Conservation (phyloP, 2,329 filamentous ascomycete species). For the Chrysoporthe austroafricana region DNA sequence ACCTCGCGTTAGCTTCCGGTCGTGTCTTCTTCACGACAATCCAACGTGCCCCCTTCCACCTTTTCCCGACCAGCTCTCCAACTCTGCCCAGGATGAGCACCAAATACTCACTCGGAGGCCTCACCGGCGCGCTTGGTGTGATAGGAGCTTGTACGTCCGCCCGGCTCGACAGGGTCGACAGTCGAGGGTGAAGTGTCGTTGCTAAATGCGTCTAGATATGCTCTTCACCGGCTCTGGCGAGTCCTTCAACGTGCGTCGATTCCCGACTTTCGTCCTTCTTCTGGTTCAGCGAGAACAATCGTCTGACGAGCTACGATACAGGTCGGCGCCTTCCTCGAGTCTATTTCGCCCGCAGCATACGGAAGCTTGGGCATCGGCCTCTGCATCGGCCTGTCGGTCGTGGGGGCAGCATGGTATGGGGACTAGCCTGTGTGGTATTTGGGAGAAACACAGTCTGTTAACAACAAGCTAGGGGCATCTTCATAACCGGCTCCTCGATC, state of each 20-base stretch:
- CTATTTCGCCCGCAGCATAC: constrained; percentile 93
- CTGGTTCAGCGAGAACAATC: background rate
- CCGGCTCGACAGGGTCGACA: background rate
- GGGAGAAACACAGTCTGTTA: background rate
- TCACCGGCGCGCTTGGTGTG: constrained; percentile 69
- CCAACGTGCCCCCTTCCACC: background rate
- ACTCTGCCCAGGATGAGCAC: constrained; percentile 65
- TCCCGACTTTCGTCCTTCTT: background rate
- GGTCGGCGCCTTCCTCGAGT: constrained; percentile 93
- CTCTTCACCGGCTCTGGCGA: constrained; percentile 97
- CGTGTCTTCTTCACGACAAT: constrained; percentile 6
- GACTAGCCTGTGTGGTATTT: constrained; percentile 1
- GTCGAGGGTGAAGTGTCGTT: constrained; percentile 19
- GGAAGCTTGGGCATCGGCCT: constrained; percentile 87
- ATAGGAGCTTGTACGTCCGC: constrained; percentile 75
- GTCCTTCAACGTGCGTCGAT: constrained; percentile 78
- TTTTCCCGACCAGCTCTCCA: constrained; percentile 21
- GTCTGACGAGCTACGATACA: constrained; percentile 41
- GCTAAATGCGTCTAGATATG: constrained; percentile 71
- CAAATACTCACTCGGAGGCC: constrained; percentile 70
- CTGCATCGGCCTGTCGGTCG: constrained; percentile 94
- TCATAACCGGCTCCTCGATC: constrained; percentile 97
- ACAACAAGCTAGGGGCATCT: constrained; percentile 77
- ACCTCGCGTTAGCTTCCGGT: constrained; percentile 18
- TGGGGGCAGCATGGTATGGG: constrained; percentile 92